Percentiles rank a stretch among this genome's conserved stretches.
These are phyloP conservation scores for Pichia thaimueangensis DNA, from an alignment of 805 yeast genomes.

Conservation along the genomic window DNA sequence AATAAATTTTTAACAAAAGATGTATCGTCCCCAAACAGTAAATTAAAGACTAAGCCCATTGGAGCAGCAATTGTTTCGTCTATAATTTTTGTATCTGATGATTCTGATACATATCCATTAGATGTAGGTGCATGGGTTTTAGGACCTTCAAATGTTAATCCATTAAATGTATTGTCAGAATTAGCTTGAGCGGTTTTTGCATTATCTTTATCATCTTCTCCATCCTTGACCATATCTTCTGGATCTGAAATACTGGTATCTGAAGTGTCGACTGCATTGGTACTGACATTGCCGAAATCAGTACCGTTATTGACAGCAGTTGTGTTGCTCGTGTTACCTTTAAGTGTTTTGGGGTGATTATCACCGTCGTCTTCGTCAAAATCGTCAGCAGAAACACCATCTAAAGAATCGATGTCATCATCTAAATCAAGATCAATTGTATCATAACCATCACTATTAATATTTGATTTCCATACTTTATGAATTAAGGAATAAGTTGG, in stretches of 20 bases:
- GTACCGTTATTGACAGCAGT: slow-evolving; percentile 17
- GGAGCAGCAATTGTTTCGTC: slow-evolving; percentile 53
- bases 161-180: slow-evolving; percentile 28
- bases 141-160: slow-evolving; percentile 37
- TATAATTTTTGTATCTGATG: slow-evolving; percentile 48
- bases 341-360: background rate
- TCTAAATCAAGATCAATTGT: slow-evolving; percentile 19
- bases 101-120: slow-evolving; percentile 36
- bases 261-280: slow-evolving; percentile 17
- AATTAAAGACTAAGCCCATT: slow-evolving; percentile 49
- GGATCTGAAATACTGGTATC: slow-evolving; percentile 26
- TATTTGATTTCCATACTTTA: slow-evolving; percentile 52
- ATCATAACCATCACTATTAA: slow-evolving; percentile 22
- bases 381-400: slow-evolving; percentile 18
- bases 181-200: slow-evolving; percentile 10
- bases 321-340: slow-evolving; percentile 26
- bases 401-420: slow-evolving; percentile 34
- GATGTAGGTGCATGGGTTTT: slow-evolving; percentile 30
- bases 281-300: slow-evolving; percentile 19
- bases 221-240: slow-evolving; percentile 29
- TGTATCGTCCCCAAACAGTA: slow-evolving; percentile 59
- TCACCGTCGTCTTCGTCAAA: slow-evolving; percentile 23
- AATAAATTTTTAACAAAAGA: slow-evolving; percentile 39
- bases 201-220: slow-evolving; percentile 16
- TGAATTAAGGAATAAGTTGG: slow-evolving; percentile 43